Conservation (phyloP, 2,329 filamentous ascomycete species). For the Fusarium nisikadoi region DNA sequence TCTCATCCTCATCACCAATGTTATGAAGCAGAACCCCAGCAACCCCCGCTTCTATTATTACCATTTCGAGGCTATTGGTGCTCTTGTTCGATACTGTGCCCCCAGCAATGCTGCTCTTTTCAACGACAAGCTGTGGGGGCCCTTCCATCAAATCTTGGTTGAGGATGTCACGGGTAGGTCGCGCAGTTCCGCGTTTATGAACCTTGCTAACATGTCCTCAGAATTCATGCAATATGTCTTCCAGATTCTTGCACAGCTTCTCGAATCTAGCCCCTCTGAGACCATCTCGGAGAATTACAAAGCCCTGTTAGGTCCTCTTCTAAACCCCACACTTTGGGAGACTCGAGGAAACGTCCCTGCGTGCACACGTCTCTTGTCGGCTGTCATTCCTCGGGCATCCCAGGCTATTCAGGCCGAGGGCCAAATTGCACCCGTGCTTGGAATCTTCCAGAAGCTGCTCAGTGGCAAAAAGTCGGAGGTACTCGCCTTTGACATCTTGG, state of each 20-base stretch:
- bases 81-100: slow-evolving; percentile 79
- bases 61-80: slow-evolving; percentile 94
- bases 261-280: slow-evolving; percentile 86
- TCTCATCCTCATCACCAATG: slow-evolving; percentile 87
- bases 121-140: slow-evolving; percentile 82
- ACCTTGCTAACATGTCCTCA: slow-evolving; percentile 51
- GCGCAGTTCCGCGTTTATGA: not conserved
- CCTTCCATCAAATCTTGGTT: slow-evolving; percentile 82
- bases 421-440: slow-evolving; percentile 88
- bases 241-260: slow-evolving; percentile 89
- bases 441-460: slow-evolving; percentile 93
- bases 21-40: slow-evolving; percentile 94
- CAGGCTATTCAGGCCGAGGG: slow-evolving; percentile 79
- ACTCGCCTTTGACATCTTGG: slow-evolving; percentile 89
- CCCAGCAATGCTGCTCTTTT: slow-evolving; percentile 74
- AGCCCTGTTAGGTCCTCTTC: slow-evolving; percentile 78
- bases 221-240: slow-evolving; percentile 98
- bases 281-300: slow-evolving; percentile 84
- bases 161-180: slow-evolving; percentile 80
- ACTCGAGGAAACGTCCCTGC: slow-evolving; percentile 93
- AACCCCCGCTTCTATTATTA: slow-evolving; percentile 99
- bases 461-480: slow-evolving; percentile 84
- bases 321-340: slow-evolving; percentile 89
- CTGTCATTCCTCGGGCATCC: slow-evolving; percentile 82
- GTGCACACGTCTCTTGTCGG: slow-evolving; percentile 83